Conservation (phyloP, 2,329 filamentous ascomycete species). For the Fusarium sp. region DNA sequence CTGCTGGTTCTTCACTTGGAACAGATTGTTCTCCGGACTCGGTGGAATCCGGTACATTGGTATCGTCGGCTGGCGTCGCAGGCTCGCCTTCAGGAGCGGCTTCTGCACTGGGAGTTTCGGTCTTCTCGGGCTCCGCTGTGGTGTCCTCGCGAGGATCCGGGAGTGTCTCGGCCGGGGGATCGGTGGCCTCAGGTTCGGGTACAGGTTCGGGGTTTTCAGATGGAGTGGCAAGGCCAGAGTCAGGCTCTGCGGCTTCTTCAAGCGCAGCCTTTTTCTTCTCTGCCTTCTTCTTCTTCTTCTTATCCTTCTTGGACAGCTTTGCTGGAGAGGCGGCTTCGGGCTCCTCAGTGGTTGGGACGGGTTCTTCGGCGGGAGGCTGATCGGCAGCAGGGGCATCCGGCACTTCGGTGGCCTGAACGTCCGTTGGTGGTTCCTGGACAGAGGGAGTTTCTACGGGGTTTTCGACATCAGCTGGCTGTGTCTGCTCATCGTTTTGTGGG, state of each 20-base stretch:
- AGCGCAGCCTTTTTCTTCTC: conserved; percentile 47
- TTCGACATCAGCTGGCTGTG: conserved; percentile 43
- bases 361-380: conserved; percentile 24
- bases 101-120: conserved; percentile 15
- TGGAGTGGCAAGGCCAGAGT: conserved; percentile 26
- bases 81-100: conserved; percentile 9
- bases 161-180: conserved; percentile 15
- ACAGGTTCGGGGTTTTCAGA: conserved; percentile 27
- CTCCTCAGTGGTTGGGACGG: conserved; percentile 29
- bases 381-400: conserved; percentile 22
- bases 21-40: conserved; percentile 33
- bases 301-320: conserved; percentile 51
- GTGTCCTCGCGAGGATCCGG: conserved; percentile 27
- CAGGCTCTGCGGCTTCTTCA: conserved; percentile 34
- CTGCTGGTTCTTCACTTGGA: conserved; percentile 41
- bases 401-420: conserved; percentile 24
- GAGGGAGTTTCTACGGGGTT: conserved; percentile 33
- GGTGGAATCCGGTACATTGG: conserved; percentile 31
- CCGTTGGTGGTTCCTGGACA: conserved; percentile 33
- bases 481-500: conserved; percentile 38
- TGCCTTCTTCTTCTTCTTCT: conserved; percentile 46
- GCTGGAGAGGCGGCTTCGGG: conserved; percentile 34
- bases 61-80: conserved; percentile 19
- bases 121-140: conserved; percentile 29
- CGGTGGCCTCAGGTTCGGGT: conserved; percentile 20